A percentile compares a stretch with the other conserved stretches of the same genome.
Conservation (phyloP, 768 basidiomycete genomes). For the Phaffia tasmanica region DNA sequence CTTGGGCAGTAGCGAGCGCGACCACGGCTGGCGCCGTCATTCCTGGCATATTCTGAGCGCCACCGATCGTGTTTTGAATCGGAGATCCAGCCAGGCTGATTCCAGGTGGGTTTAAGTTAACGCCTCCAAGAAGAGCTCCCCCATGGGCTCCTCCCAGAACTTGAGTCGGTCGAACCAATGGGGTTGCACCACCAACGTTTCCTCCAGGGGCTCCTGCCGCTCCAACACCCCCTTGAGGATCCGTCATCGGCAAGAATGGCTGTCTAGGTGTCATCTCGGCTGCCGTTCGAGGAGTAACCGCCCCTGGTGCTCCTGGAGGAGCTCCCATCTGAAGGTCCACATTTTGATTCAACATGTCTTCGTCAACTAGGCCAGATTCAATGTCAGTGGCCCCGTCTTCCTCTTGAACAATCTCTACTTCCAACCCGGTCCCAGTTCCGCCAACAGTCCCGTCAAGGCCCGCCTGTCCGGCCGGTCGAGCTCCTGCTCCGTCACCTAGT, state of each 20-base stretch:
- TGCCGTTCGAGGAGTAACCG: slow-evolving; percentile 19
- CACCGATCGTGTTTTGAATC: neutral
- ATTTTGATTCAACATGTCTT: slow-evolving; percentile 14
- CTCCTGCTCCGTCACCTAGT: slow-evolving; percentile 12
- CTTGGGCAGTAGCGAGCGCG: slow-evolving; percentile 26
- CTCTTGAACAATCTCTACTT: slow-evolving; percentile 22
- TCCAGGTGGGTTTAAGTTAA: neutral
- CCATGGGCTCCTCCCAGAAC: neutral
- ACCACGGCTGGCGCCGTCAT: slow-evolving; percentile 14
- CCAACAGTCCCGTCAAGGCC: neutral
- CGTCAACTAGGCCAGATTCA: slow-evolving; percentile 12
- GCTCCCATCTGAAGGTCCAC: slow-evolving; percentile 27
- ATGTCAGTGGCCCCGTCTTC: slow-evolving; percentile 20
- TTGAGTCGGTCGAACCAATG: neutral
- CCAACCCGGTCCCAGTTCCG: neutral
- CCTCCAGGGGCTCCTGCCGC: neutral
- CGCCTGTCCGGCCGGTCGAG: neutral
- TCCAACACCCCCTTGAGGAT: neutral
- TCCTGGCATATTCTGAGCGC: neutral
- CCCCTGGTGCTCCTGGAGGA: slow-evolving; percentile 24
- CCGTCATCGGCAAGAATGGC: slow-evolving; percentile 18
- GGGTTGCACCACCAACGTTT: neutral
- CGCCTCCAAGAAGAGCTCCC: neutral
- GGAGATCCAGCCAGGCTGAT: neutral
- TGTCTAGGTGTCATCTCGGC: slow-evolving; percentile 23